Conservation (phyloP, 495 filamentous ascomycete species). For the Penicillium simplicissimum region DNA sequence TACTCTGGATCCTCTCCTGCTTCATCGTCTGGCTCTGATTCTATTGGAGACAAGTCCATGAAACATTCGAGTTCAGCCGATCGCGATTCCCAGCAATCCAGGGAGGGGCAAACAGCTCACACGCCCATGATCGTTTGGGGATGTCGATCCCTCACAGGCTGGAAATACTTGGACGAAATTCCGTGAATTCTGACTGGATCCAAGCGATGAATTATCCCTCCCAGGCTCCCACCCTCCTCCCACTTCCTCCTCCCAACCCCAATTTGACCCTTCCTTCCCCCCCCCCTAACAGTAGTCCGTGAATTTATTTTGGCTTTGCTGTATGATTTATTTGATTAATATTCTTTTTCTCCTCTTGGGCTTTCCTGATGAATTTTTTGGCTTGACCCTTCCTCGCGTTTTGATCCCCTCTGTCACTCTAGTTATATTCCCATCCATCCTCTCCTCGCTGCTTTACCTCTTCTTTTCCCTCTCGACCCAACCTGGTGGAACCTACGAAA, state of each 20-base stretch:
- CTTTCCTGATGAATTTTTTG: background rate
- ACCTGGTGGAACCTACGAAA: constrained; percentile 10
- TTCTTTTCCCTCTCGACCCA: constrained; percentile 15
- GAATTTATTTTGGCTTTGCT: background rate
- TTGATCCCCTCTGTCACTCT: constrained; percentile 7
- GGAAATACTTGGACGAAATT: background rate
- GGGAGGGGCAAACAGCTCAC: constrained; percentile 30
- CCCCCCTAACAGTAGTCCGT: background rate
- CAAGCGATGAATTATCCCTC: background rate
- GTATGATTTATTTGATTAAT: background rate
- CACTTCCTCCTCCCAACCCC: background rate
- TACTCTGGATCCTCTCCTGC: background rate
- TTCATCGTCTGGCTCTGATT: background rate
- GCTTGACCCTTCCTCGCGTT: constrained; percentile 1
- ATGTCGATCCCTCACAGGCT: constrained; percentile 23
- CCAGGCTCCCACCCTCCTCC: no score
- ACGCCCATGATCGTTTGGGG: constrained; percentile 1
- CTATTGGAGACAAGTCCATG: background rate
- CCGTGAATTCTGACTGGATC: constrained; percentile 1
- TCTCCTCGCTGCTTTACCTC: constrained; percentile 12
- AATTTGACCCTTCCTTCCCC: background rate
- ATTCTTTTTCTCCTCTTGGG: background rate
- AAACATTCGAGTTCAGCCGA: background rate
- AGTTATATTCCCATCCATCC: constrained; percentile 12
- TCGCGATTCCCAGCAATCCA: constrained; percentile 10